Conservation (phyloP, 495 filamentous ascomycete genomes). For the Neurospora sp. region DNA sequence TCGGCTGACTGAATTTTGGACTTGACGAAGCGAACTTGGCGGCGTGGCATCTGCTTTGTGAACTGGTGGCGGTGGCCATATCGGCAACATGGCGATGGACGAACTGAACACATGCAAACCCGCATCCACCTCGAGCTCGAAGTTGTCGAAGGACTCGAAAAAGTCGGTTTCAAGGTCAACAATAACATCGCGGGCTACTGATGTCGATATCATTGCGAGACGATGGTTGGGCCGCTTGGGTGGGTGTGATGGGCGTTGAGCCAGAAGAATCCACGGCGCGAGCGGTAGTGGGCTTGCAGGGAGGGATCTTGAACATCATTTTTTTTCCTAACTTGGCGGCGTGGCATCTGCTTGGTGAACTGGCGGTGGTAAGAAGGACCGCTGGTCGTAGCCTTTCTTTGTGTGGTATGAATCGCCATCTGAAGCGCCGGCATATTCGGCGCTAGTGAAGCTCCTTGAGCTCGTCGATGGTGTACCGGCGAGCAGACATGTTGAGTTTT, state of each 20-base stretch:
- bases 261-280: background rate
- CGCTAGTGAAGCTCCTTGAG: background rate
- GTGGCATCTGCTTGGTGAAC: background rate
- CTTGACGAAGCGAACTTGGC: background rate
- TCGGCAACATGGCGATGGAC: background rate
- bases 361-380: background rate
- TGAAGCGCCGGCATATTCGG: background rate
- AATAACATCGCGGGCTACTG: too few species aligned
- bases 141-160: too few species aligned
- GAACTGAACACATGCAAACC: background rate
- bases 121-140: background rate
- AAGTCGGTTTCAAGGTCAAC: too few species aligned
- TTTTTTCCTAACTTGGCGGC: background rate
- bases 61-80: background rate
- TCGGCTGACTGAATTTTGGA: background rate
- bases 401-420: background rate
- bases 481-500: background rate
- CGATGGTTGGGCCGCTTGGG: background rate
- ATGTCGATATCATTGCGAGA: too few species aligned
- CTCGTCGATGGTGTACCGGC: background rate
- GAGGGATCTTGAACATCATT: background rate
- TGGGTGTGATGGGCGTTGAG: background rate
- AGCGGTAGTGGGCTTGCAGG: background rate
- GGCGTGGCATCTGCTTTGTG: background rate
- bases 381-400: background rate